These are phyloP conservation scores for Umbelopsis sp. DNA, from an alignment of 371 early-diverging fungal genomes.

Conservation along the genomic window DNA sequence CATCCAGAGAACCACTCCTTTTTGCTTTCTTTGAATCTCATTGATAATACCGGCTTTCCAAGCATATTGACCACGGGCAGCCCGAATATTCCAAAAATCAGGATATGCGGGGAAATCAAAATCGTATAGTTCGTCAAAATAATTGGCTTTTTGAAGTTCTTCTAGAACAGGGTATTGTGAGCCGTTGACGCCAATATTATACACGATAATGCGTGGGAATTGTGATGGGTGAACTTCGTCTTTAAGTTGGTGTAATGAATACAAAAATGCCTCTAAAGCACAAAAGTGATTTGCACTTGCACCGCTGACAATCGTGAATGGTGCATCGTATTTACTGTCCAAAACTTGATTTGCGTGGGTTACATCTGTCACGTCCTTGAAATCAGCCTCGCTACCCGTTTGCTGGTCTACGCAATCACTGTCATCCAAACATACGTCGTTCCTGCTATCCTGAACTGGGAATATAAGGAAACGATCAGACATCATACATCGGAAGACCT, in stretches of 20 bases:
- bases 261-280: slow-evolving; percentile 55
- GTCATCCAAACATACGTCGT: not conserved
- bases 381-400: not conserved
- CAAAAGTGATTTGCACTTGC: slow-evolving; percentile 63
- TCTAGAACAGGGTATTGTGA: slow-evolving; percentile 35
- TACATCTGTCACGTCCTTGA: too few species aligned
- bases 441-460: not conserved
- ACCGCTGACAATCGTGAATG: slow-evolving; percentile 59
- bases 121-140: slow-evolving; percentile 39
- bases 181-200: slow-evolving; percentile 45
- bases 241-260: slow-evolving; percentile 42
- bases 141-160: slow-evolving; percentile 34
- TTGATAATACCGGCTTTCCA: slow-evolving; percentile 64
- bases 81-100: slow-evolving; percentile 51
- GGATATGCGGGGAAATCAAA: slow-evolving; percentile 54
- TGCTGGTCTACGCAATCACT: not conserved
- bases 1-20: slow-evolving; percentile 56
- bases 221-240: slow-evolving; percentile 22
- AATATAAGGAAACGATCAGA: not conserved
- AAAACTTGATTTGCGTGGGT: not conserved
- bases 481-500: not conserved
- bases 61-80: slow-evolving; percentile 57
- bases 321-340: not conserved
- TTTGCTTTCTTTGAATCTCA: slow-evolving; percentile 48
- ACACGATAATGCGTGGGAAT: slow-evolving; percentile 49